Conservation (phyloP, 1,139 yeast genomes). For the Suhomyces bolitotheri region DNA sequence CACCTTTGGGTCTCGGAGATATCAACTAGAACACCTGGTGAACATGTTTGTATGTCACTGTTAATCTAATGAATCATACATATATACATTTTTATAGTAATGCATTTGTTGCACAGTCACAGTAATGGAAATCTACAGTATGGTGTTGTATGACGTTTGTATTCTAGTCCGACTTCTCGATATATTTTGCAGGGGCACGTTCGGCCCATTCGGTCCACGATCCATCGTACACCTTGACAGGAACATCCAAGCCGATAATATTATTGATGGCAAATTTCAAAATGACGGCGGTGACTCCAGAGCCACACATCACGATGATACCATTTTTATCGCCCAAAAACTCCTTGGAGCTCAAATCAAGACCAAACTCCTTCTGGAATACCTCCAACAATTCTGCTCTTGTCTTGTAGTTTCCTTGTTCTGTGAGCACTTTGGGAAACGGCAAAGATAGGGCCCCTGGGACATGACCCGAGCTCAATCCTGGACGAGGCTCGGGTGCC, state of each 20-base stretch:
- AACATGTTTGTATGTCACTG: slow-evolving; percentile 5
- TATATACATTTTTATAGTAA: slow-evolving; percentile 6
- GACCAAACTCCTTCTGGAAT: slow-evolving; percentile 42
- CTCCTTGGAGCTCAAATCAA: slow-evolving; percentile 32
- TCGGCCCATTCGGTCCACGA: slow-evolving; percentile 81
- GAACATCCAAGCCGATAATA: slow-evolving; percentile 59
- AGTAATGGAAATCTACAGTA: too few species aligned
- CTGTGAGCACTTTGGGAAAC: slow-evolving; percentile 57
- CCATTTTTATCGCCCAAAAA: slow-evolving; percentile 46
- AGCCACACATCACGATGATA: slow-evolving; percentile 86
- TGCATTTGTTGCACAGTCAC: not conserved
- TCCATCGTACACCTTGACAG: slow-evolving; percentile 84
- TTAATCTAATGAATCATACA: slow-evolving; percentile 4
- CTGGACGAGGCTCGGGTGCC: slow-evolving; percentile 86
- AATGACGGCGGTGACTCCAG: slow-evolving; percentile 92
- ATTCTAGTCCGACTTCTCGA: slow-evolving; percentile 23
- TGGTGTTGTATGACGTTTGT: not conserved
- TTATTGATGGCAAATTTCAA: slow-evolving; percentile 53
- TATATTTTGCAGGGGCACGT: slow-evolving; percentile 40
- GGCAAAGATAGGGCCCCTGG: slow-evolving; percentile 83
- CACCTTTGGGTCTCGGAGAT: too few species aligned
- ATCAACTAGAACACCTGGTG: too few species aligned
- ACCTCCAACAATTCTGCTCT: slow-evolving; percentile 44
- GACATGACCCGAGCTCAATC: slow-evolving; percentile 84
- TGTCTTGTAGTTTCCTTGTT: slow-evolving; percentile 49